Evolutionary conservation across 352 stramenopile species (phyloP), one percentile per base, ranked within the genome.

Genomic region (Phytophthora cryptogea): DNA sequence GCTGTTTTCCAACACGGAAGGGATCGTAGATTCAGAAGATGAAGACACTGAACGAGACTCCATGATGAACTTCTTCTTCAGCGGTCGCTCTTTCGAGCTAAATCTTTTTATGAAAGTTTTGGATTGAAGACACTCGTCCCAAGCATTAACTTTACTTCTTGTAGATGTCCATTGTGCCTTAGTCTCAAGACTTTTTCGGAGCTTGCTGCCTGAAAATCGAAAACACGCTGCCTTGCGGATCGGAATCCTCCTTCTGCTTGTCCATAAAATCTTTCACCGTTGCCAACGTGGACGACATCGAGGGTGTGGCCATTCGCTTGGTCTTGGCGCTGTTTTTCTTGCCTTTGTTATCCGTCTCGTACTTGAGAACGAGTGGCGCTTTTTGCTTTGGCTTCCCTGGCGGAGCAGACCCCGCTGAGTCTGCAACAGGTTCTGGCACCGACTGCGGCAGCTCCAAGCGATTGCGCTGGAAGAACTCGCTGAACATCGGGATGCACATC

Each of bases 401-500:
- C 9, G 47, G 16, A 23, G 30, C 41, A n/a, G 32, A 41, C 17
- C 41, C 33, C 42, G 46, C 10, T 10, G 39, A 16, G 52, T 71
- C 59, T 51, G 23, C 36, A 16, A 35, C 4, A 20, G 54, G 16
- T 26, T 23, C 45, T 23, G 65, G 23, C 26, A 73, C 27, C 8
- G 26, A 4, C 9, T 63, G 54, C n/a, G 68, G 71, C 14, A 89
- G 54, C 33, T 90, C 80, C 3, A 54, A 33, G 20, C 46, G 55
- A 39, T 92, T 92, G 13, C 73, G 76, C 46, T 79, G 65, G 40
- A 90, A 92, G 43, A 92, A 92, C 11, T 83, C 66, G 5, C 28
- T 37, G 35, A 92, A 84, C 54, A 89, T 67, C 5, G 80, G 61
- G 9, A 89, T 35, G n/a, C 77, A 82, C 42, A 88, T 73, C 52